Evolutionary conservation across 768 basidiomycete species (phyloP), one percentile per base, ranked within the genome.

Genomic region (Kwoniella sp.): DNA sequence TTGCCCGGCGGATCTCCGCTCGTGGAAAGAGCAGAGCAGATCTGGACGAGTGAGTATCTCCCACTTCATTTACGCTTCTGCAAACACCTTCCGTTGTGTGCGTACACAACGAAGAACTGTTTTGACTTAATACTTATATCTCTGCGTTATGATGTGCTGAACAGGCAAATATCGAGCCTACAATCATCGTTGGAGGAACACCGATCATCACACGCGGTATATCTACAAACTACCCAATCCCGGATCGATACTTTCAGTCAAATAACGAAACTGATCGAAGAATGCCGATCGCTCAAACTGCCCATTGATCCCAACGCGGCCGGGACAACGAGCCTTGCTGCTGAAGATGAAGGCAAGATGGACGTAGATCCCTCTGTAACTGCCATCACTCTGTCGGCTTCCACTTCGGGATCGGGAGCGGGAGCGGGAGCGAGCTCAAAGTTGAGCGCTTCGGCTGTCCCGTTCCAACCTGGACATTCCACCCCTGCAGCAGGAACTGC

Each of bases 21-120:
- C 47, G 68, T 29, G 66, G 65, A 4, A 72, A 65, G 57, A 60
- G 55, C 6, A 55, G 71, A 51, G 51, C 60, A 22, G 71, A 74
- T 40, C 69, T 77, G 12, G 71, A 73, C 30, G 73, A 72, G 76
- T 77, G 50, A 64, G 76, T 72, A 19, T 44, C 40, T 9, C 10
- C 19, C 7, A 22, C 22, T 25, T 25, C 49, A 6, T 22, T 22
- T 15, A 2, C 49, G 6, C 33, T 6, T 33, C 33, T 33, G 33
- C 6, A 33, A 33, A 6, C 33, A 6, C 33, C 33, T 33, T 33
- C 13, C 33, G 7, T 33, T 33, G 7, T 33, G n/a, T n/a, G n/a
- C n/a, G n/a, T n/a, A n/a, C n/a, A n/a, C n/a, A n/a, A n/a, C n/a
- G 6, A 33, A 33, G 6, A 33, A 33, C 33, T 33, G 7, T 33